Conservation (phyloP, 768 basidiomycete genomes). For the Strobilomyces dryophilus region DNA sequence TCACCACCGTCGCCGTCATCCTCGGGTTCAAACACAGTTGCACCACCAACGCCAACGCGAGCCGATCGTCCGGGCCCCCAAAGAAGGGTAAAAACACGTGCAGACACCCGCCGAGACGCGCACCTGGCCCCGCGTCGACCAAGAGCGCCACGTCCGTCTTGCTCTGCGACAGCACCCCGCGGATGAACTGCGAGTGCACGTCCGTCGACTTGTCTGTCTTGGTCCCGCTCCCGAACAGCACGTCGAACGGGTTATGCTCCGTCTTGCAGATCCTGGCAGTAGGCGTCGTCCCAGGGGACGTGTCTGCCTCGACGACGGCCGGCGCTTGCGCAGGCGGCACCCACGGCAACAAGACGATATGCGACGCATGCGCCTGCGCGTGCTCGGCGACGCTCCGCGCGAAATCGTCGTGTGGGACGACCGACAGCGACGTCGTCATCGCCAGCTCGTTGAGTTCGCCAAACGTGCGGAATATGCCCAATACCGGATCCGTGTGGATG, state of each 20-base stretch:
- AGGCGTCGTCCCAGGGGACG: not conserved
- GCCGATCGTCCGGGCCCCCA: slow-evolving; percentile 90
- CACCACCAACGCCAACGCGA: slow-evolving; percentile 79
- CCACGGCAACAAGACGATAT: slow-evolving; percentile 87
- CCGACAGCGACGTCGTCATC: slow-evolving; percentile 60
- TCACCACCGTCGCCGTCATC: slow-evolving; percentile 71
- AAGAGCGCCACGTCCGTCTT: slow-evolving; percentile 77
- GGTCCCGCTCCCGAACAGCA: slow-evolving; percentile 41
- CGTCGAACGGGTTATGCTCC: slow-evolving; percentile 65
- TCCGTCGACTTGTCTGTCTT: slow-evolving; percentile 39
- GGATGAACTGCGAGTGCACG: slow-evolving; percentile 79
- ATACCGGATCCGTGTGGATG: slow-evolving; percentile 66
- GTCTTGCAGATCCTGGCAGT: slow-evolving; percentile 12
- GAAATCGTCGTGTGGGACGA: slow-evolving; percentile 76
- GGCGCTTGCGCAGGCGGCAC: slow-evolving; percentile 37
- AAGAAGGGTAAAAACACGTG: slow-evolving; percentile 89
- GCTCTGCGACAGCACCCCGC: slow-evolving; percentile 71
- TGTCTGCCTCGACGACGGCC: slow-evolving; percentile 2
- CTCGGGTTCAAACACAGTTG: slow-evolving; percentile 72
- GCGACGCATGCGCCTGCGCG: slow-evolving; percentile 52
- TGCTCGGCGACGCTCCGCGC: slow-evolving; percentile 65
- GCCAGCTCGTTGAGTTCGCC: slow-evolving; percentile 65
- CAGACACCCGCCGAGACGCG: slow-evolving; percentile 33
- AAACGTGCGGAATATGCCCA: slow-evolving; percentile 74
- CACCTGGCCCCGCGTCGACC: slow-evolving; percentile 55